A percentile compares a stretch with the other conserved stretches of the same genome.
Evolutionary conservation across 768 basidiomycete species (phyloP).

Genomic region (Butyriboletus loyo): DNA sequence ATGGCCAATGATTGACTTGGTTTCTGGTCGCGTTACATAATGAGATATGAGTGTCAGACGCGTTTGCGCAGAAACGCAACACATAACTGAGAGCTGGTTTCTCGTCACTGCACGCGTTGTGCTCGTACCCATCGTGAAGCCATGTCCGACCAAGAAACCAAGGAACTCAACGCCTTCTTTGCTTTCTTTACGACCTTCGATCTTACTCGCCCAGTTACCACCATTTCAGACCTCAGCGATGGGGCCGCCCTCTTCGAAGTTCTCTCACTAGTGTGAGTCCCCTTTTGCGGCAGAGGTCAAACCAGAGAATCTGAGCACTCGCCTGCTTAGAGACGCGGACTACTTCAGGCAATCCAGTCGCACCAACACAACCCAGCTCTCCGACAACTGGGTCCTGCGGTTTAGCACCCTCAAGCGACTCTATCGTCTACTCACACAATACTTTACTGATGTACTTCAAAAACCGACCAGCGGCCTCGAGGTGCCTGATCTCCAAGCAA

Average conservation of each 20-base stretch:
- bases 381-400: constrained; percentile 88
- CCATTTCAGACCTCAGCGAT: constrained; percentile 73
- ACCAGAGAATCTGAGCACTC: constrained; percentile 7
- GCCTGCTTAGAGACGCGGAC: constrained; percentile 58
- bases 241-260: constrained; percentile 75
- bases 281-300: neutral
- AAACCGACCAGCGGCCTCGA: constrained; percentile 74
- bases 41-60: constrained; percentile 5
- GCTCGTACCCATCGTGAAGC: neutral
- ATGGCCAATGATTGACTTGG: too few relatives aligned
- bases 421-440: constrained; percentile 86
- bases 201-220: constrained; percentile 59
- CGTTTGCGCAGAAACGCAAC: neutral
- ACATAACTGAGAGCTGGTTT: constrained; percentile 2
- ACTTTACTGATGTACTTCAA: constrained; percentile 79
- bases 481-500: constrained; percentile 83
- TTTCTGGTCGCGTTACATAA: constrained; percentile 26
- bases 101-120: constrained; percentile 6
- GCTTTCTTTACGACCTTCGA: constrained; percentile 76
- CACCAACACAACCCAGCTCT: constrained; percentile 53
- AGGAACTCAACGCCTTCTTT: constrained; percentile 79
- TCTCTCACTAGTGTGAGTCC: constrained; percentile 68
- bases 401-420: constrained; percentile 81
- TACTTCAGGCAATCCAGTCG: constrained; percentile 71
- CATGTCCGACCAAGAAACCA: constrained; percentile 42